Evolutionary conservation across 768 basidiomycete species (phyloP), one percentile per base, ranked within the genome.

Genomic region (Boletus tylopilopsis): DNA sequence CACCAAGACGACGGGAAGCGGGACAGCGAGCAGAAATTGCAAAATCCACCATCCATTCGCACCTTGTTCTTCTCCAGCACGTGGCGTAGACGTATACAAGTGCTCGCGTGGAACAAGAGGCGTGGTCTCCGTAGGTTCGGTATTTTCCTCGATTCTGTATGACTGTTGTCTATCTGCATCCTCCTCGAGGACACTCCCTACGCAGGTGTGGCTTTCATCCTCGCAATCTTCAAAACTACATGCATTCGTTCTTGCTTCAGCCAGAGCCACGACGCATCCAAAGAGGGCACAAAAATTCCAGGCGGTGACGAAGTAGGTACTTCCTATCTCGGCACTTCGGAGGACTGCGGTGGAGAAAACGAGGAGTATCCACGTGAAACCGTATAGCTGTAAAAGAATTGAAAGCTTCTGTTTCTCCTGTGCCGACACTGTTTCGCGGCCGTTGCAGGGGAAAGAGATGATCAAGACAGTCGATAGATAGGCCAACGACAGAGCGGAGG

Each of bases 281-380:
- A 77, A 49, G 37, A 76, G 71, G 5, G 74, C 66, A 22, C 71
- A 71, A 0, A 66, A 56, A 45, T 86, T 77, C 78, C 81, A 84
- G 4, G 71, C 71, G 0, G 76, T 80, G 25, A 83, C 55, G 54
- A 81, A 75, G 58, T 86, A 87, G 13, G 77, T 66, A 6, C 80
- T 76, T 1, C 79, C 81, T 7, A 85, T 55, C 5, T 73, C 60
- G 2, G 70, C 51, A 6, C 62, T 64, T 18, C 70, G 73, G 32
- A 80, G 68, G 7, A 72, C 64, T 18, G 76, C 50, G 0, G 81
- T 82, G 16, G 78, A 71, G 24, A 73, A 52, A 13, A 85, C 64
- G 24, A 86, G 78, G 3, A 82, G 62, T 2, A 78, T 46, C 81
- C 82, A 87, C 5, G 79, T 80, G 40, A 86, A 68, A 16, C 73